Evolutionary conservation across 805 yeast species (phyloP).

Genomic region (Spathaspora passalidarum): DNA sequence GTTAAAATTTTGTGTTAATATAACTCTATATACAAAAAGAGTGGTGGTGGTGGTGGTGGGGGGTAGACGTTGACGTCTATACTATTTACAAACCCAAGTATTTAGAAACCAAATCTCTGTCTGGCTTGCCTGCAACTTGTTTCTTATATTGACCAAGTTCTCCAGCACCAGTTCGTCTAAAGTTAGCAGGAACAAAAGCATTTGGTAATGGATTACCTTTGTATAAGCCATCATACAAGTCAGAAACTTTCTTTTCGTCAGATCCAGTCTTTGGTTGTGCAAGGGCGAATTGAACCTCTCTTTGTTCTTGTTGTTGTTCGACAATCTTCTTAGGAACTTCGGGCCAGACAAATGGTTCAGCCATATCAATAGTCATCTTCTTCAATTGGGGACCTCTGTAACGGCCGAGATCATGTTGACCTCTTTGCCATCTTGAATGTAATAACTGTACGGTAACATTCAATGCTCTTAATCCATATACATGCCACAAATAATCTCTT

Average conservation of each 20-base stretch:
- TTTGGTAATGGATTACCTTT: conserved; percentile 42
- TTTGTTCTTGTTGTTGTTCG: conserved; percentile 39
- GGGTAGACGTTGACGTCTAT: too few species aligned
- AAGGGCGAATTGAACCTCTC: conserved; percentile 46
- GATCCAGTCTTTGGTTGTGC: conserved; percentile 59
- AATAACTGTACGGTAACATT: conserved; percentile 82
- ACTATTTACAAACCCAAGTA: conserved; percentile 26
- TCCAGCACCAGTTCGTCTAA: conserved; percentile 23
- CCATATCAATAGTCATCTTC: conserved; percentile 96
- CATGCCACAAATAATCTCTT: conserved; percentile 87
- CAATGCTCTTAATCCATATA: conserved; percentile 87
- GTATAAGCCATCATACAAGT: conserved; percentile 71
- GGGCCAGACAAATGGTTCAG: conserved; percentile 96
- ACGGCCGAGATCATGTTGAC: conserved; percentile 57
- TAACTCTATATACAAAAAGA: background rate
- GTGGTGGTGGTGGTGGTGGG: too few species aligned
- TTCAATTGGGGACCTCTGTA: conserved; percentile 78
- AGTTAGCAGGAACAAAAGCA: conserved; percentile 29
- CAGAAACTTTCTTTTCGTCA: conserved; percentile 62
- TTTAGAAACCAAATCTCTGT: conserved; percentile 27
- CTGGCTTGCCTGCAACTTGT: conserved; percentile 21
- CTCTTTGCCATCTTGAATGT: conserved; percentile 65
- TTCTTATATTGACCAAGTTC: conserved; percentile 17
- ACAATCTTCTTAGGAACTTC: conserved; percentile 41
- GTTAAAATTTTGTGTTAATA: background rate